These are phyloP conservation scores for Nicotiana tabacum DNA, from an alignment of 257 asterid species.

Conservation along the genomic window DNA sequence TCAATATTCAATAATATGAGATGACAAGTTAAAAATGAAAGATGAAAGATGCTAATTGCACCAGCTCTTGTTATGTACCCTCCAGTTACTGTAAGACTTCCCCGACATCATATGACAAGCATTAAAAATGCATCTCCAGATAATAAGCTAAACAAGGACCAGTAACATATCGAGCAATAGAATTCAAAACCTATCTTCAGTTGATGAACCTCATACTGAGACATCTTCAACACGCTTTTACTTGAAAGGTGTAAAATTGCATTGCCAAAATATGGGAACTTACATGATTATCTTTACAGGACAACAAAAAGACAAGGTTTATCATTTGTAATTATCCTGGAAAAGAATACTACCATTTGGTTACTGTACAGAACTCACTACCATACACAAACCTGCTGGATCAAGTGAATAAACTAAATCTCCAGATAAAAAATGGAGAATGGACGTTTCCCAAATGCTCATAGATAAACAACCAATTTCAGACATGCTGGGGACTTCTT, in stretches of 20 bases:
- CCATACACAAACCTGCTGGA: constrained; percentile 28
- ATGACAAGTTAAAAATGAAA: not conserved
- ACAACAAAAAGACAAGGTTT: not conserved
- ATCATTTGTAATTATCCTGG: constrained; percentile 12
- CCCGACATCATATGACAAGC: too few relatives aligned
- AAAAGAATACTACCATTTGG: constrained; percentile 27
- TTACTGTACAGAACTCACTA: constrained; percentile 43
- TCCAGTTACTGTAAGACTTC: not conserved
- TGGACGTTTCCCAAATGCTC: not conserved
- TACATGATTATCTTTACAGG: constrained; percentile 18
- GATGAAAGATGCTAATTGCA: not conserved
- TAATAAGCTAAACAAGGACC: not conserved
- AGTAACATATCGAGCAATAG: not conserved
- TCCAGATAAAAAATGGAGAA: constrained; percentile 9
- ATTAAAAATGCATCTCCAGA: too few relatives aligned
- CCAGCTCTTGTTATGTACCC: not conserved
- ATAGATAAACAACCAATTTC: constrained; percentile 20
- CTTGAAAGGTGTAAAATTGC: not conserved
- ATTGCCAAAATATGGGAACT: constrained; percentile 4
- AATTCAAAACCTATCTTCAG: not conserved
- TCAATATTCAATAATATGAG: too few relatives aligned
- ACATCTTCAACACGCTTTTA: not conserved
- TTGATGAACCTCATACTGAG: not conserved
- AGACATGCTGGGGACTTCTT: constrained; percentile 41
- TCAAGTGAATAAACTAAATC: not conserved